Conservation (phyloP, 768 basidiomycete genomes). For the Pisolithus albus region DNA sequence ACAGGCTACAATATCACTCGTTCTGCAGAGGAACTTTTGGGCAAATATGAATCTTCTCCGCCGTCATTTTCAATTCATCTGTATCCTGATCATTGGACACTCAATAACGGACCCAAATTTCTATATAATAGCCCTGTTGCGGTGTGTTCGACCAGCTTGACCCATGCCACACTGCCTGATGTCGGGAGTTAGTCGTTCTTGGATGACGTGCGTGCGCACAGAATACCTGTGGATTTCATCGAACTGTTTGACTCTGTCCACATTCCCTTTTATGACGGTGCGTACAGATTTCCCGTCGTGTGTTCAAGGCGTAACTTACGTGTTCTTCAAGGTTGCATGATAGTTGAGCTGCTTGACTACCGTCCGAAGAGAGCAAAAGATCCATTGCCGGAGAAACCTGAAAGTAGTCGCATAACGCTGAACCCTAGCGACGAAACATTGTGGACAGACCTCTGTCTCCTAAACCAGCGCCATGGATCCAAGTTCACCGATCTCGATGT, state of each 20-base stretch:
- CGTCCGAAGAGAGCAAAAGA: constrained; percentile 55
- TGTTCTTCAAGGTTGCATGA: constrained; percentile 59
- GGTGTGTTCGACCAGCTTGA: constrained; percentile 24
- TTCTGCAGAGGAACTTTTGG: constrained; percentile 51
- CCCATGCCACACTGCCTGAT: constrained; percentile 4
- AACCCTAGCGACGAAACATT: constrained; percentile 72
- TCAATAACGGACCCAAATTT: constrained; percentile 78
- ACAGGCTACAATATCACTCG: constrained; percentile 71
- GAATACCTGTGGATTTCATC: constrained; percentile 82
- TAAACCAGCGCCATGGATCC: constrained; percentile 50
- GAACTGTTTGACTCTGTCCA: constrained; percentile 68
- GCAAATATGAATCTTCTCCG: constrained; percentile 45
- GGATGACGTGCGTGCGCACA: constrained; percentile 75
- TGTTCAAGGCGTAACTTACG: background rate
- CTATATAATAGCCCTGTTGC: constrained; percentile 75
- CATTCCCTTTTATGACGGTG: constrained; percentile 82
- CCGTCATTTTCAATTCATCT: constrained; percentile 78
- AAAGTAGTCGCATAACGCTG: constrained; percentile 64
- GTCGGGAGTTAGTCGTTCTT: constrained; percentile 51
- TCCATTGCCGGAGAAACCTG: constrained; percentile 49
- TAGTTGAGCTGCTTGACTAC: constrained; percentile 79
- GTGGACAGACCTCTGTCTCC: constrained; percentile 70
- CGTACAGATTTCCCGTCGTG: constrained; percentile 12
- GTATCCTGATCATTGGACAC: constrained; percentile 72
- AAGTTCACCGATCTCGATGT: constrained; percentile 69